Conservation (phyloP, 495 filamentous ascomycete genomes). For the Monascus purpureus region DNA sequence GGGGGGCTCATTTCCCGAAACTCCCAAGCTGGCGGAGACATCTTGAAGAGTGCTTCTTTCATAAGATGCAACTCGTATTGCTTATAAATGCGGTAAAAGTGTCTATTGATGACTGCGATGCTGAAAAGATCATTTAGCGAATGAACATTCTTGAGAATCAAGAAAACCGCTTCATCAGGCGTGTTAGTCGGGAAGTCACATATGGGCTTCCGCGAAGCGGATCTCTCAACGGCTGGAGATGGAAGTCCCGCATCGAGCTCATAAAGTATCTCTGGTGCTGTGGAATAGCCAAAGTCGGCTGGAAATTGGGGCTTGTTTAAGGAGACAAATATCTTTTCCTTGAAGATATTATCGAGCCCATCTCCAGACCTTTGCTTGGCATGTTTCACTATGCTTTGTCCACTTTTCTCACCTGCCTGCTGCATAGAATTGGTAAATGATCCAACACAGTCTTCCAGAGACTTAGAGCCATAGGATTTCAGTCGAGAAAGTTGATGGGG, state of each 20-base stretch:
- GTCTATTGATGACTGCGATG: constrained; percentile 38
- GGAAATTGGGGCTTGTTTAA: constrained; percentile 7
- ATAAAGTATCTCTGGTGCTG: constrained; percentile 16
- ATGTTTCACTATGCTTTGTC: neutral
- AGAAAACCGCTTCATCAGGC: constrained; percentile 34
- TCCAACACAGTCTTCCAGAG: too few relatives aligned
- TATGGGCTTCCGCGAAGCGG: constrained; percentile 4
- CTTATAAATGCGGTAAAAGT: constrained; percentile 50
- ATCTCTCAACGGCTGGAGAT: constrained; percentile 10
- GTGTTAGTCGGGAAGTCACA: constrained; percentile 23
- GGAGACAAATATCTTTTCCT: constrained; percentile 14
- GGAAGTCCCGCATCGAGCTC: constrained; percentile 24
- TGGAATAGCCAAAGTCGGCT: constrained; percentile 7
- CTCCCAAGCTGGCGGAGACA: constrained; percentile 54
- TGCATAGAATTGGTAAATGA: too few relatives aligned
- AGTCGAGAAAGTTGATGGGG: too few relatives aligned
- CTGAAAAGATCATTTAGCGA: constrained; percentile 45
- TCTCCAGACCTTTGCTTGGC: neutral
- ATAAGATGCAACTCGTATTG: constrained; percentile 42
- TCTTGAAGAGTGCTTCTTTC: constrained; percentile 36
- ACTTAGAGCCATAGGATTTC: too few relatives aligned
- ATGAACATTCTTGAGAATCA: constrained; percentile 35
- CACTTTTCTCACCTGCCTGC: too few relatives aligned
- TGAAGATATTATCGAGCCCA: constrained; percentile 4
- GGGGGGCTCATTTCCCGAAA: constrained; percentile 49